Percentiles rank a stretch among this genome's conserved stretches.
phyloP scores from a whole-genome alignment of 2,329 filamentous ascomycete species.

The Claviceps africana region DNA sequence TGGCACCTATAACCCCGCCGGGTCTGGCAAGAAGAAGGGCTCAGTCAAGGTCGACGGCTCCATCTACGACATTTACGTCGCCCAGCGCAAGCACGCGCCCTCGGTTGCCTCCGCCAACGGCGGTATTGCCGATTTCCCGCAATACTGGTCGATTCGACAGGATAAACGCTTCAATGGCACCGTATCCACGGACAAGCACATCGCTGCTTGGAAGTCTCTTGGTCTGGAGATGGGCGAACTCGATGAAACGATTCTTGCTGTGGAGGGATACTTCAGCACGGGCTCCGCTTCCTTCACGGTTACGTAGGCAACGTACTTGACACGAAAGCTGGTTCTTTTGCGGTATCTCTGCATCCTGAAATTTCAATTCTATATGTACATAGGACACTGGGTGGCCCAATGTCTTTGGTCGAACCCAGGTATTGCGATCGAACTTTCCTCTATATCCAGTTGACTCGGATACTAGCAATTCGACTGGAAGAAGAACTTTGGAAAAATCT shows the following conservation, averaged over 20 bases:
- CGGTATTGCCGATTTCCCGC: conserved; percentile 35
- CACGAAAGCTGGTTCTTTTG: not conserved
- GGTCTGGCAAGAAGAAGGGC: conserved; percentile 19
- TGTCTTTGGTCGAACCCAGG: no score
- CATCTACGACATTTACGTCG: conserved; percentile 24
- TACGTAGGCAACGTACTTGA: not conserved
- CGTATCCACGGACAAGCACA: conserved; percentile 26
- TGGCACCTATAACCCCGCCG: conserved; percentile 23
- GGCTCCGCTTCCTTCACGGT: conserved; percentile 16
- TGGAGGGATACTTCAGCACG: conserved; percentile 37
- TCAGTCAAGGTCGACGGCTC: conserved; percentile 22
- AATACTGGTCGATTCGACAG: conserved; percentile 21
- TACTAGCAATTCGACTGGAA: no score
- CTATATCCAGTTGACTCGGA: no score
- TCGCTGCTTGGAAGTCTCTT: conserved; percentile 13
- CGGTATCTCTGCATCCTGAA: no score
- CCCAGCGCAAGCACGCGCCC: conserved; percentile 26
- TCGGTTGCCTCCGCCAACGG: no score
- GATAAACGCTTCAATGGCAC: conserved; percentile 24
- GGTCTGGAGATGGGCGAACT: conserved; percentile 34
- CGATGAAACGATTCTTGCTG: conserved; percentile 41
- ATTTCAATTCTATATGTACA: no score
- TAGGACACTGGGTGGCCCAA: no score
- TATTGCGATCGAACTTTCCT: no score
- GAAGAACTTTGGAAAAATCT: no score